Base-by-base conservation (phyloP, 805 yeast species). In the Monosporozyma aerobia region DNA sequence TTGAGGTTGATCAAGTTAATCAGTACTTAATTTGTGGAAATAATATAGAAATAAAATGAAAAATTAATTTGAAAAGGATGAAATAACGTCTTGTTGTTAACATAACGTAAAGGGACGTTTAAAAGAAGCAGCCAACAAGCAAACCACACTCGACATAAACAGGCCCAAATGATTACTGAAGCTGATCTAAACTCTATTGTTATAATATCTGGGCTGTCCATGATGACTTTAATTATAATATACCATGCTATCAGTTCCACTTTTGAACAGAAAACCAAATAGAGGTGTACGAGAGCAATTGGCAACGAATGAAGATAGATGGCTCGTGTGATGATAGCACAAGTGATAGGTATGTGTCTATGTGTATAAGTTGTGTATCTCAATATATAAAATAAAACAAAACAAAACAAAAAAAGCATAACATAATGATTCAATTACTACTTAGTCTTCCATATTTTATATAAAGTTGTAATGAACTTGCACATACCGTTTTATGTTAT, bases 111-210 rank as follows among this genome's bases (percentile, higher is more conserved):
- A 25, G 14, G 23, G 19, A 43, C 5, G n/a, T 14, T 14, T 35
- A 35, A 25, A 23, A 29, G 40, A 29, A 46, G 16, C 39, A 7
- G 19, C 19, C 19, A 19, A 19, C 19, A 32, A 46, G 29, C 5
- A 19, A 10, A 19, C 11, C 11, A 19, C 27, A 22, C 30, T 8
- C 3, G 19, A 5, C 48, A 46, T 19, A 45, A 45, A 40, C 5
- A 13, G 6, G 16, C 27, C 19, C 19, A 19, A 35, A 90, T 90
- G 97, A 90, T 90, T 63, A 75, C 87, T 14, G 97, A 90, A 75
- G 74, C 74, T 52, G 94, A 89, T 69, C 77, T 90, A 66, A 81
- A 90, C 67, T 71, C 79, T 48, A 72, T 88, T 46, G 95, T 87
- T 49, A 76, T 87, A 47, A 69, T 80, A 11, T 83, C 86, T 59